These are phyloP conservation scores for Colletotrichum lini DNA, from an alignment of 2,329 filamentous ascomycete species.

Conservation along the genomic window DNA sequence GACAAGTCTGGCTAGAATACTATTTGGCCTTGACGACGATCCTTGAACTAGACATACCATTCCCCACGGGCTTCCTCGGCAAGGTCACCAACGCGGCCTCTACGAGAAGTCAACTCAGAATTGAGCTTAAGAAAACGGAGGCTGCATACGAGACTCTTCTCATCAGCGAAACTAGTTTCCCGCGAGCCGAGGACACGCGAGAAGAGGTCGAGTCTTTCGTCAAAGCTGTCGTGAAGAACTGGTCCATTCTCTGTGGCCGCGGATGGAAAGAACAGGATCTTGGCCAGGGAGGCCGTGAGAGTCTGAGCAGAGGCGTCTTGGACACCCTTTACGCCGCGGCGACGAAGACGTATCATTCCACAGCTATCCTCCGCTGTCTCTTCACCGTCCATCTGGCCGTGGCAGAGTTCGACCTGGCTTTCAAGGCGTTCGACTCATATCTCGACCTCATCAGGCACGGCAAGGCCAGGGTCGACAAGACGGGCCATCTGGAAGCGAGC, in stretches of 20 bases:
- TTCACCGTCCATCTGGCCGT: slow-evolving; percentile 90
- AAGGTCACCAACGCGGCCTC: slow-evolving; percentile 63
- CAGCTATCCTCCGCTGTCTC: slow-evolving; percentile 85
- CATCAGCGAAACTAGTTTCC: slow-evolving; percentile 85
- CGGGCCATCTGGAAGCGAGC: slow-evolving; percentile 76
- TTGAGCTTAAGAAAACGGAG: slow-evolving; percentile 86
- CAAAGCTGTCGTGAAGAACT: slow-evolving; percentile 85
- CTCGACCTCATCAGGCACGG: slow-evolving; percentile 88
- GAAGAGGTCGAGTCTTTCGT: slow-evolving; percentile 87
- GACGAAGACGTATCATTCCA: slow-evolving; percentile 96
- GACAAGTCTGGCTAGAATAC: slow-evolving; percentile 87
- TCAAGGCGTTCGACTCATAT: slow-evolving; percentile 94
- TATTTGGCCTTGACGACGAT: slow-evolving; percentile 85
- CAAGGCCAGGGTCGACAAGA: slow-evolving; percentile 87
- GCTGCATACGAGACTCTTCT: slow-evolving; percentile 84
- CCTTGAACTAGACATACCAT: slow-evolving; percentile 76
- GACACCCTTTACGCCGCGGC: slow-evolving; percentile 92
- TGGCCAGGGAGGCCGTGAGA: slow-evolving; percentile 84
- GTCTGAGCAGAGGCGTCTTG: slow-evolving; percentile 81
- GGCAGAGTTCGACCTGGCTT: slow-evolving; percentile 91
- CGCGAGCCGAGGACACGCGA: slow-evolving; percentile 84
- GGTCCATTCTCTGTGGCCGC: slow-evolving; percentile 84
- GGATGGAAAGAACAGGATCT: slow-evolving; percentile 87
- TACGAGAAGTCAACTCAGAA: slow-evolving; percentile 74
- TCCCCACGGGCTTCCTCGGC: slow-evolving; percentile 64